Evolutionary conservation across 2,329 filamentous ascomycete genomes (phyloP), one percentile per base, ranked within the genome.

Genomic region (Clonostachys solani): DNA sequence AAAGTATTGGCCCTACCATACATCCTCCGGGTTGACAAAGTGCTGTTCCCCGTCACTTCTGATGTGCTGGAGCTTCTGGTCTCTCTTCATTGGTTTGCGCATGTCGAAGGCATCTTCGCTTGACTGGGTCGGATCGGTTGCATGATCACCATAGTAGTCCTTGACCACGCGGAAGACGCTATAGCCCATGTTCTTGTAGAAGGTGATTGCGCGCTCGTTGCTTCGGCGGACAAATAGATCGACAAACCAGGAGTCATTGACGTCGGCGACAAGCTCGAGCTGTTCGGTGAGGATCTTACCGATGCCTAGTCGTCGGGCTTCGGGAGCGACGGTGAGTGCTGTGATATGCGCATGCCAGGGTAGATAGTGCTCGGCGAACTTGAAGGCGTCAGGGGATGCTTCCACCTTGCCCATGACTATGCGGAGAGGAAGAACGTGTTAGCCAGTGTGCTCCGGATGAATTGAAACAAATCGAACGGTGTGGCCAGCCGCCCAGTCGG

Each of bases 271-370:
- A n/a, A 77, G 75, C 66, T 96, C 92, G 33, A 99, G 77, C 48
- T 89, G 84, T 59, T 87, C 80, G 0, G 87, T 91, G 36, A 99
- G 77, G 42, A 87, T 85, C 50, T 87, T 89, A 44, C 92, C 94
- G 57, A 96, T 87, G 15, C 94, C 92, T 15, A 94, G 78, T 40
- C 94, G 82, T 29, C 94, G 85, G 44, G 90, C 90, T 48, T 86
- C 83, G 0, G 94, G 94, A 1, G 92, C 86, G 17, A 99, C 89
- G 1, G 94, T 97, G 45, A 99, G 77, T 35, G 92, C 94, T 5
- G 94, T 99, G 62, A 99, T 95, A 69, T 99, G 94, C 17, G 91
- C 92, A 71, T 99, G 94, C 89, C 91, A 97, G n/a, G 92, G 92
- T n/a, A 96, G 86, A 71, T 95, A 95, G 71, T 96, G 91, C 59